phyloP scores from a whole-genome alignment of 148 eudicot genomes.

The Chenopodium formosanum region DNA sequence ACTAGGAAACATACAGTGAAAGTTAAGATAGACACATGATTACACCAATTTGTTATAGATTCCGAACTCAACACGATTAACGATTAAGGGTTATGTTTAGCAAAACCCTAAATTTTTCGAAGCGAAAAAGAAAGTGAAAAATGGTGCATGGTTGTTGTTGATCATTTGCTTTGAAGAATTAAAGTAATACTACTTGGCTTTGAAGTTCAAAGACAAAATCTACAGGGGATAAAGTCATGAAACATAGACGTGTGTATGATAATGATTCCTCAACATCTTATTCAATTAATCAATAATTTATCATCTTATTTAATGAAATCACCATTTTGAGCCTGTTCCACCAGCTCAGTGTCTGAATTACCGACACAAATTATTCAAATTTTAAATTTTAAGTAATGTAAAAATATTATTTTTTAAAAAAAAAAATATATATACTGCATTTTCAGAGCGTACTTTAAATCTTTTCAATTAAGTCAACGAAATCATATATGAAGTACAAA shows the following conservation, averaged over 20 bases:
- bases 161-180: background rate
- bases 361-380: background rate
- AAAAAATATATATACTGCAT: too few species aligned
- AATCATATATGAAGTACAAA: too few species aligned
- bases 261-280: constrained; percentile 20
- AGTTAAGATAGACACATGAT: too few species aligned
- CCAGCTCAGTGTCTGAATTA: constrained; percentile 15
- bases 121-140: background rate
- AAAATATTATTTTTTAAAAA: too few species aligned
- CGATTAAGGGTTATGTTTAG: background rate
- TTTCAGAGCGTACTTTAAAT: too few species aligned
- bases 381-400: too few species aligned
- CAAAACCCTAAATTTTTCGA: too few species aligned
- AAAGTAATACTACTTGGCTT: constrained; percentile 22
- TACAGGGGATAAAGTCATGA: constrained; percentile 13
- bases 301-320: background rate
- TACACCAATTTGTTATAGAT: too few species aligned
- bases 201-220: constrained; percentile 11
- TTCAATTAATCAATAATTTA: too few species aligned
- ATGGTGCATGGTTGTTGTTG: constrained; percentile 14
- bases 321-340: background rate
- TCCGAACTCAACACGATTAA: background rate
- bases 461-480: too few species aligned
- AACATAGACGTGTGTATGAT: constrained; percentile 22
- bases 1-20: too few species aligned